These are phyloP conservation scores for Spizellomyces sp. DNA, from an alignment of 192 early-diverging fungal genomes.

Conservation along the genomic window DNA sequence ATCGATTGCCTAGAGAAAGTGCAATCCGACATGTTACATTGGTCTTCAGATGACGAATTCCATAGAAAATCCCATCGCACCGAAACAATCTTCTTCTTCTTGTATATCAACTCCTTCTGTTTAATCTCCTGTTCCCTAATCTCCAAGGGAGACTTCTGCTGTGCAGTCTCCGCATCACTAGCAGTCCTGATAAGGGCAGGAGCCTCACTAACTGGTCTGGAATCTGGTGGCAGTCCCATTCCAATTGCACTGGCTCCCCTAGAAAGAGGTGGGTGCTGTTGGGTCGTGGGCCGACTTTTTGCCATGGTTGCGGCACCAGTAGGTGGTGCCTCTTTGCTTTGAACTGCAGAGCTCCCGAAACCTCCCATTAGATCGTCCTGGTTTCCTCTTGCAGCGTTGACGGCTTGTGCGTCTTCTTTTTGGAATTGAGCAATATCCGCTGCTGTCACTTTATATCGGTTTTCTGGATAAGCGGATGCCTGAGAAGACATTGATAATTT, in stretches of 20 bases:
- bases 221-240: background rate
- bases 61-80: conserved; percentile 19
- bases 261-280: background rate
- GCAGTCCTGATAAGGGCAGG: too few species aligned
- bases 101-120: conserved; percentile 38
- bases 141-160: conserved; percentile 34
- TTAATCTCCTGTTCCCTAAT: conserved; percentile 38
- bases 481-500: conserved; percentile 8
- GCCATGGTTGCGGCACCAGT: background rate
- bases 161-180: background rate
- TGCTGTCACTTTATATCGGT: conserved; percentile 46
- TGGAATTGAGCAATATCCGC: conserved; percentile 50
- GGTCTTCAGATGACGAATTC: background rate
- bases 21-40: background rate
- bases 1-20: background rate
- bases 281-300: conserved; percentile 19
- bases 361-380: conserved; percentile 43
- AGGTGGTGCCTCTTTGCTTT: conserved; percentile 25
- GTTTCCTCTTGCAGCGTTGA: conserved; percentile 27
- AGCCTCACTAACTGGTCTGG: background rate
- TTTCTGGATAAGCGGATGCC: conserved; percentile 50
- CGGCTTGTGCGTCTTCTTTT: conserved; percentile 38
- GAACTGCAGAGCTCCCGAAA: conserved; percentile 39
- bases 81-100: conserved; percentile 38
- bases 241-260: background rate